phyloP scores from a whole-genome alignment of 129 eudicot species.

The Artemisia annua region DNA sequence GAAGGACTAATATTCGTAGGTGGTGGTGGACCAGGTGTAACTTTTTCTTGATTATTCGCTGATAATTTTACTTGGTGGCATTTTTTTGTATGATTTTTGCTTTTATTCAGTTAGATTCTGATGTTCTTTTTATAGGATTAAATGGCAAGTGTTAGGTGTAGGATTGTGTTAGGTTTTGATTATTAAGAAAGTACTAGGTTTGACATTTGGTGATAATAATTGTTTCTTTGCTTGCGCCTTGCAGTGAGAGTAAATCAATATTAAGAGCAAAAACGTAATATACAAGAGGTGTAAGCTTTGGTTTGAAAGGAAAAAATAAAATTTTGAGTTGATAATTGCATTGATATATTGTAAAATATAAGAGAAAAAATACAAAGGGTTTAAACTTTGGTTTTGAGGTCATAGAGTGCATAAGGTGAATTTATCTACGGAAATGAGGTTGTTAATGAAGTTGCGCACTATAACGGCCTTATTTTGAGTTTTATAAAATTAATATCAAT shows the following conservation, averaged over 20 bases:
- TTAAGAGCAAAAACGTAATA: too few relatives aligned
- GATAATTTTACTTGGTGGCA: slow-evolving; percentile 24
- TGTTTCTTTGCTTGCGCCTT: too few relatives aligned
- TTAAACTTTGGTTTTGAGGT: slow-evolving; percentile 5
- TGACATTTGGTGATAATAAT: not conserved
- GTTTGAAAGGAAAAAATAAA: too few relatives aligned
- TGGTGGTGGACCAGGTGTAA: too few relatives aligned
- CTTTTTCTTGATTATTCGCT: not conserved
- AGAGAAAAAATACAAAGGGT: not conserved
- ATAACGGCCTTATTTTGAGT: not conserved
- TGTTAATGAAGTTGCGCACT: not conserved
- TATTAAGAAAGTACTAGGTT: slow-evolving; percentile 7
- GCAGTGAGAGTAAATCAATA: too few relatives aligned
- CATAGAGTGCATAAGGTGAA: slow-evolving; percentile 3
- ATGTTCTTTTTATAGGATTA: not conserved
- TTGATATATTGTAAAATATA: too few relatives aligned
- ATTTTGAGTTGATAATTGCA: too few relatives aligned
- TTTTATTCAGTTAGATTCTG: slow-evolving; percentile 1
- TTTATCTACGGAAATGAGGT: slow-evolving; percentile 1
- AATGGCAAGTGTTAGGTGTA: slow-evolving; percentile 10
- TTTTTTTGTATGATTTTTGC: slow-evolving; percentile 21
- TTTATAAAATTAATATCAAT: not conserved
- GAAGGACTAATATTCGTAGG: too few relatives aligned
- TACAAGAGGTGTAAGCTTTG: too few relatives aligned
- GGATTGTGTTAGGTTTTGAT: slow-evolving; percentile 16